These are phyloP conservation scores for Avicennia marina DNA, from an alignment of 257 asterid genomes.

Conservation along the genomic window DNA sequence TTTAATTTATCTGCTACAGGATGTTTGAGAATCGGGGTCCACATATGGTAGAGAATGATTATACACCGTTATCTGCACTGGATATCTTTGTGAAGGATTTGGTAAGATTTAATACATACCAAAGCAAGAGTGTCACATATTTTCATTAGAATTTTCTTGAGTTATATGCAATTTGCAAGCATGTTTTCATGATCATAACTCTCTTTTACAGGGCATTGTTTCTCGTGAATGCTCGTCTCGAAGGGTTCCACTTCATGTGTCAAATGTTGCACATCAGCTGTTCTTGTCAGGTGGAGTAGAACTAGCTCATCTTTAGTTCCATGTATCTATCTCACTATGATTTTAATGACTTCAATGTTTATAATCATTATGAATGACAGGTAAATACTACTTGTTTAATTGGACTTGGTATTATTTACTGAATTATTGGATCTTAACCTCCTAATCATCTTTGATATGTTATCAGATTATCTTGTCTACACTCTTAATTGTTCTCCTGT, in stretches of 20 bases:
- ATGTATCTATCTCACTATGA: no score
- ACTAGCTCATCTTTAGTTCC: slow-evolving; percentile 5
- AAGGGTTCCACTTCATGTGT: slow-evolving; percentile 76
- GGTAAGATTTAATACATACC: slow-evolving; percentile 44
- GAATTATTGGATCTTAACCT: no score
- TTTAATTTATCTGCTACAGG: slow-evolving; percentile 46
- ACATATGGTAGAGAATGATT: slow-evolving; percentile 93
- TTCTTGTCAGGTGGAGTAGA: slow-evolving; percentile 72
- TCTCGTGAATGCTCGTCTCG: slow-evolving; percentile 79
- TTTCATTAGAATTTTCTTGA: slow-evolving; percentile 10
- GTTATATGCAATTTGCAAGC: slow-evolving; percentile 9
- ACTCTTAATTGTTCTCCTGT: no score
- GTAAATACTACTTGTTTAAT: no score
- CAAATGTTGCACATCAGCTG: slow-evolving; percentile 85
- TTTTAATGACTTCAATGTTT: no score
- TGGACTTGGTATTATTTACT: no score
- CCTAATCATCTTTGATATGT: no score
- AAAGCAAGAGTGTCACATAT: not conserved
- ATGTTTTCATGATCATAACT: slow-evolving; percentile 11
- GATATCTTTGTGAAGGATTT: slow-evolving; percentile 97
- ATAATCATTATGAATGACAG: no score
- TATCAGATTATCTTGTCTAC: no score
- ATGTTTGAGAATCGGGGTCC: slow-evolving; percentile 98
- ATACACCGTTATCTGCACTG: slow-evolving; percentile 94
- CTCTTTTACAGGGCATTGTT: slow-evolving; percentile 80